These are phyloP conservation scores for Pseudocercospora macadamiae DNA, from an alignment of 2,329 filamentous ascomycete species.

Conservation along the genomic window DNA sequence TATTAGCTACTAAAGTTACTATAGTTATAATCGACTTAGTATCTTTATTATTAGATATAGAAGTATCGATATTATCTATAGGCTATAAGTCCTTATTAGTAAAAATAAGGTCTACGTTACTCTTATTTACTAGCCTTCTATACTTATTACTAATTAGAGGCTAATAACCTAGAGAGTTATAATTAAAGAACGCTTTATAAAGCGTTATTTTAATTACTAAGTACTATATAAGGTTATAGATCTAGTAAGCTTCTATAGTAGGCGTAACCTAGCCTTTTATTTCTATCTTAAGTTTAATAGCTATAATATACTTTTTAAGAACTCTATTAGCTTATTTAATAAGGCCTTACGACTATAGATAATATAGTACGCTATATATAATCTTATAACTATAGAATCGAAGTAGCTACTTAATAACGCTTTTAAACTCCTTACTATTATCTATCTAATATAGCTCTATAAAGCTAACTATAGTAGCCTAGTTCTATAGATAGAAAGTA, in stretches of 20 bases:
- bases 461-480: neutral
- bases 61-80: neutral
- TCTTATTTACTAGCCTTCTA: neutral
- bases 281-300: neutral
- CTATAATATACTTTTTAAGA: neutral
- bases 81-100: neutral
- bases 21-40: neutral
- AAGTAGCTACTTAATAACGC: neutral
- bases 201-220: neutral
- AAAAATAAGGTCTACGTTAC: neutral
- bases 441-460: neutral
- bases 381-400: neutral
- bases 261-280: neutral
- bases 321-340: neutral
- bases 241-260: neutral
- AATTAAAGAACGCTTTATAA: neutral
- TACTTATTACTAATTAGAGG: neutral
- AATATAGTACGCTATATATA: neutral
- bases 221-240: neutral
- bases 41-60: neutral
- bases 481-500: neutral
- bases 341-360: neutral
- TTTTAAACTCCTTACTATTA: neutral
- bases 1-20: too few species aligned
- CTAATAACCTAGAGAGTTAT: neutral